Conservation (phyloP, 345 rosid genomes). For the Iberis pinnata region DNA sequence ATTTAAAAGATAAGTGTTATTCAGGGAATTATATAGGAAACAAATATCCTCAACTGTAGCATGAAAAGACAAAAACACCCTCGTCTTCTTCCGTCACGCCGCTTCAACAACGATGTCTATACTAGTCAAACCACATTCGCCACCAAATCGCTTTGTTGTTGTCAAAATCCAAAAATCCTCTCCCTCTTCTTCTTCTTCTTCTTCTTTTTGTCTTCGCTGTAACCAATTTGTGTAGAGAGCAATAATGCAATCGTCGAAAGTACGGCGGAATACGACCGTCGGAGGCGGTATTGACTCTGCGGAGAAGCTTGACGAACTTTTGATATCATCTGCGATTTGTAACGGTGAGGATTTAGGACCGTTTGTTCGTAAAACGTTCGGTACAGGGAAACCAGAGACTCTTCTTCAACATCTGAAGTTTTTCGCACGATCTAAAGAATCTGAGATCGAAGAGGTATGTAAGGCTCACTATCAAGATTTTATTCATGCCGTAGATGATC, state of each 20-base stretch:
- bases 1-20: no score
- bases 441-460: conserved; percentile 97
- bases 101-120: conserved; percentile 25
- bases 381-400: conserved; percentile 74
- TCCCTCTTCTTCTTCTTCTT: no score
- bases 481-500: conserved; percentile 94
- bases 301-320: conserved; percentile 71
- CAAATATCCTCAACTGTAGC: no score
- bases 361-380: conserved; percentile 75
- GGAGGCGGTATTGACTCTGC: conserved; percentile 60
- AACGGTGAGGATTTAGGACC: conserved; percentile 93
- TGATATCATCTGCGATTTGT: conserved; percentile 83
- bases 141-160: conserved; percentile 5
- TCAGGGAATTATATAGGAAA: no score
- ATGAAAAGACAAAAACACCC: conserved; percentile 27
- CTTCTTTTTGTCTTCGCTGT: conserved; percentile 24
- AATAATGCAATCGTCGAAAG: conserved; percentile 58
- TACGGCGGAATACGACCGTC: conserved; percentile 64
- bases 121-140: no score
- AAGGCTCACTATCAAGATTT: conserved; percentile 97
- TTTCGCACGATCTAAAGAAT: conserved; percentile 80
- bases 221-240: background rate
- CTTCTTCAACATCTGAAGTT: conserved; percentile 82
- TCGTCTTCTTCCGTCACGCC: conserved; percentile 19
- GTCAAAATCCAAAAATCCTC: conserved; percentile 24